These are phyloP conservation scores for Barnettozyma pratensis DNA, from an alignment of 805 yeast genomes.

Conservation along the genomic window DNA sequence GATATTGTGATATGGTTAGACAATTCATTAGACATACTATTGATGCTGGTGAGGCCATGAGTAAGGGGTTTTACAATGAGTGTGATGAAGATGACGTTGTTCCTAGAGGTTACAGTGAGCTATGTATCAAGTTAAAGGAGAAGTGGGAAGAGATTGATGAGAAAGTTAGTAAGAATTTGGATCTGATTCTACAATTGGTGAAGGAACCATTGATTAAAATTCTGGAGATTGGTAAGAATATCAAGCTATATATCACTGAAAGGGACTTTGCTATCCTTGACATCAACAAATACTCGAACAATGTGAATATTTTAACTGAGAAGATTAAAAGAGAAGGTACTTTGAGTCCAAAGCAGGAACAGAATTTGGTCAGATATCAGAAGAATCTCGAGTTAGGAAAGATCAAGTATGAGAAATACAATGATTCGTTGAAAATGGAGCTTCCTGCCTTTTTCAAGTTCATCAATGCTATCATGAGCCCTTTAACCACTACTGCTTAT, in stretches of 20 bases:
- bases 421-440: conserved; percentile 38
- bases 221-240: conserved; percentile 17
- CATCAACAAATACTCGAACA: conserved; percentile 31
- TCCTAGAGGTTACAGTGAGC: conserved; percentile 7
- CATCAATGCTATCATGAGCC: conserved; percentile 28
- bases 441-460: conserved; percentile 39
- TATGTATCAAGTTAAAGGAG: conserved; percentile 1
- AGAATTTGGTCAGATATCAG: conserved; percentile 28
- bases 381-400: conserved; percentile 27
- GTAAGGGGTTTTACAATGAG: conserved; percentile 9
- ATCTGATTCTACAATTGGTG: conserved; percentile 22
- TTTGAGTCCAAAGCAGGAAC: conserved; percentile 35
- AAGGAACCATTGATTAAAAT: conserved; percentile 17
- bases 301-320: conserved; percentile 16
- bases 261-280: conserved; percentile 34
- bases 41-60: conserved; percentile 4
- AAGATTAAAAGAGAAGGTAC: conserved; percentile 18
- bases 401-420: conserved; percentile 33
- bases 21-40: conserved; percentile 8
- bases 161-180: conserved; percentile 18
- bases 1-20: conserved; percentile 2
- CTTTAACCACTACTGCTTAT: conserved; percentile 28
- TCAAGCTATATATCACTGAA: conserved; percentile 26
- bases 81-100: conserved; percentile 1
- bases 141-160: conserved; percentile 11